A percentile compares a stretch with the other conserved stretches of the same genome.
These are phyloP conservation scores for Cicer bijugum DNA, from an alignment of 306 rosid species.

Conservation along the genomic window DNA sequence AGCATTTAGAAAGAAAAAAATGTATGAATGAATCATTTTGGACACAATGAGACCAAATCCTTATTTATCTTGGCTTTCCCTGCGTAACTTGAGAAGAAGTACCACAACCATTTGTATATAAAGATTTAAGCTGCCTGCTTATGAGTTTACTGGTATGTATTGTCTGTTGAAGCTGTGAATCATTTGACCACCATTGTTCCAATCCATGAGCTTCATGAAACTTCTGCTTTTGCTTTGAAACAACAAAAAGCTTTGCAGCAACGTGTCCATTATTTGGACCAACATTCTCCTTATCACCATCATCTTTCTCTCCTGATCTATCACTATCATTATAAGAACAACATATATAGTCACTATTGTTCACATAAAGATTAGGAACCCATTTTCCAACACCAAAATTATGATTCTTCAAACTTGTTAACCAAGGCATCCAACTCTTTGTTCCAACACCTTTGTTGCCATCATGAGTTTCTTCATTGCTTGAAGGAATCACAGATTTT, in stretches of 20 bases:
- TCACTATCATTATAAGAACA: constrained; percentile 91
- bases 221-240: constrained; percentile 84
- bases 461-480: constrained; percentile 47
- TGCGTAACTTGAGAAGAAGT: constrained; percentile 56
- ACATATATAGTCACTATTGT: constrained; percentile 91
- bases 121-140: constrained; percentile 79
- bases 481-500: constrained; percentile 68
- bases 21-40: constrained; percentile 34
- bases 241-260: constrained; percentile 81
- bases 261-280: constrained; percentile 53
- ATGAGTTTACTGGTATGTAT: constrained; percentile 83
- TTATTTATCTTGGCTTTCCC: constrained; percentile 46
- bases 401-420: constrained; percentile 55
- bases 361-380: constrained; percentile 92
- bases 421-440: constrained; percentile 62
- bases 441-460: constrained; percentile 43
- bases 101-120: constrained; percentile 47
- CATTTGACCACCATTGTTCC: constrained; percentile 98
- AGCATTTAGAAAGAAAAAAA: background rate
- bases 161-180: constrained; percentile 73
- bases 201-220: constrained; percentile 92
- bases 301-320: constrained; percentile 43
- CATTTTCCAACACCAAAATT: constrained; percentile 74
- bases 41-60: constrained; percentile 15
- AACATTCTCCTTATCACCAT: constrained; percentile 68